Evolutionary conservation across 1,284 basidiomycete species (phyloP).

Genomic region (Schizophyllum commune): DNA sequence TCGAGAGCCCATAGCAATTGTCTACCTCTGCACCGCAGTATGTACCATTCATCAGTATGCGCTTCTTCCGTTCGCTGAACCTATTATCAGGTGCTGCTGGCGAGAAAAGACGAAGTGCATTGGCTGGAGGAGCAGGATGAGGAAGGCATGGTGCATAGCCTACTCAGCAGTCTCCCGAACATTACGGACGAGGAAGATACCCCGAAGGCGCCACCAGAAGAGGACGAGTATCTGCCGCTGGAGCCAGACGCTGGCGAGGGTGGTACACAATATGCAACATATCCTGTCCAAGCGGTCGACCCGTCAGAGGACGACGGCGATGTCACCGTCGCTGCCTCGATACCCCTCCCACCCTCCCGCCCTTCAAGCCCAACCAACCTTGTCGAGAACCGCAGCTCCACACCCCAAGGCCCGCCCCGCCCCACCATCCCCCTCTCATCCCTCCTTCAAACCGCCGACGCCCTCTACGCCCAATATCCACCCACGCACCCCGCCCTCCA

Average conservation of each 20-base stretch:
- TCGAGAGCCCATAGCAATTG: constrained; percentile 71
- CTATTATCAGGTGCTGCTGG: constrained; percentile 57
- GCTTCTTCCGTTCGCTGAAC: background rate
- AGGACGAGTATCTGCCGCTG: background rate
- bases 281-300: background rate
- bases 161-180: constrained; percentile 66
- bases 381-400: background rate
- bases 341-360: background rate
- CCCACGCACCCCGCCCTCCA: constrained; percentile 31
- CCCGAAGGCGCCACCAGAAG: background rate
- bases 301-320: background rate
- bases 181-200: constrained; percentile 36
- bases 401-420: constrained; percentile 3
- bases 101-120: constrained; percentile 51
- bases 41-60: constrained; percentile 21
- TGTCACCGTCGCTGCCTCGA: background rate
- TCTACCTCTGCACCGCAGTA: constrained; percentile 81
- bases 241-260: background rate
- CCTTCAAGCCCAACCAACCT: background rate
- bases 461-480: constrained; percentile 27
- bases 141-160: constrained; percentile 80
- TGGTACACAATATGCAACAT: background rate
- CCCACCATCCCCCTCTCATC: constrained; percentile 23
- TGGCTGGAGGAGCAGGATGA: constrained; percentile 55
- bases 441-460: constrained; percentile 30